Conservation (phyloP, 139 green algal genomes). For the Volvox reticuliferus region DNA sequence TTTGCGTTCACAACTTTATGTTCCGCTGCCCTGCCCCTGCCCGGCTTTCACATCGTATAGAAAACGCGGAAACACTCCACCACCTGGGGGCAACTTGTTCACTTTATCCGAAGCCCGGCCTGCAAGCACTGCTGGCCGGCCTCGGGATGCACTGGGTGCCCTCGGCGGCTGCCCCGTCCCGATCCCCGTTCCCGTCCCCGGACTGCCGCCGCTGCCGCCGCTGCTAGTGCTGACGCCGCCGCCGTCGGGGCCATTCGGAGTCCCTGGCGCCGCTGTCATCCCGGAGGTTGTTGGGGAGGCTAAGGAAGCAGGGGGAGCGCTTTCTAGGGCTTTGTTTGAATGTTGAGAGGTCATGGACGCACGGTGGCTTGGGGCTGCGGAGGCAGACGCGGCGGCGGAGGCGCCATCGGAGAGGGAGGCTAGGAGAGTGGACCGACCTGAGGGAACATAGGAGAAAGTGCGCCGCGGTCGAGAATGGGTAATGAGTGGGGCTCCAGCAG, state of each 20-base stretch:
- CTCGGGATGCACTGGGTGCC: neutral
- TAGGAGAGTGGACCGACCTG: constrained; percentile 34
- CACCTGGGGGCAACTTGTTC: constrained; percentile 34
- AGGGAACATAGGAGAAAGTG: neutral
- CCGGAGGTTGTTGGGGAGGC: neutral
- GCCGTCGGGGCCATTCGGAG: neutral
- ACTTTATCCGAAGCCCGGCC: constrained; percentile 2
- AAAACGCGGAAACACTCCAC: neutral
- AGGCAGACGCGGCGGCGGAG: neutral
- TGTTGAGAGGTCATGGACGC: neutral
- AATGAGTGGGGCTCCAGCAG: no score
- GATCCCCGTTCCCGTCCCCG: neutral
- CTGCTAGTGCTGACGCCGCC: neutral
- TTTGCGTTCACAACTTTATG: no score
- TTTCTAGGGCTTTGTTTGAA: neutral
- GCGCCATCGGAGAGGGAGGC: constrained; percentile 4
- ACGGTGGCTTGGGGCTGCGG: neutral
- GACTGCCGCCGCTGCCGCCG: neutral
- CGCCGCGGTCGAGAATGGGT: no score
- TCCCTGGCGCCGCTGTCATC: neutral
- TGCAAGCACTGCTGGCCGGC: neutral
- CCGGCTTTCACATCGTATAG: no score
- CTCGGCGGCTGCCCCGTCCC: constrained; percentile 18
- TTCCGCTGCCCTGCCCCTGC: no score
- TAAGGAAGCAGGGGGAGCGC: neutral